Conservation (phyloP, 2,329 filamentous ascomycete species). For the Nothomitra cinnamomea region DNA sequence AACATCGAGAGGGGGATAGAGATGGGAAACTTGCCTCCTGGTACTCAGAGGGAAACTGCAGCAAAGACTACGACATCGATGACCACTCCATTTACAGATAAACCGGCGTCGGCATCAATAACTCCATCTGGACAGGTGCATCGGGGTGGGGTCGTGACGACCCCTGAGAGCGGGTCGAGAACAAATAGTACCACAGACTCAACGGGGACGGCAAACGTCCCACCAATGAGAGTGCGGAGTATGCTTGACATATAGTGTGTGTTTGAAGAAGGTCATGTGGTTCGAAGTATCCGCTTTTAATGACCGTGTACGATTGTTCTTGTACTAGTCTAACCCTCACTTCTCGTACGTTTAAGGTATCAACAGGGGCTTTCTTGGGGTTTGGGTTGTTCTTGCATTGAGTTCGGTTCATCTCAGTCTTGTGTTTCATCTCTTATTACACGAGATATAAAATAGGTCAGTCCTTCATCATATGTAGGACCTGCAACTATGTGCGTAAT, state of each 20-base stretch:
- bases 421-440: too few relatives aligned
- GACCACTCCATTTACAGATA: not conserved
- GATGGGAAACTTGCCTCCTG: slow-evolving; percentile 20
- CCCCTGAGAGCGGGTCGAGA: not conserved
- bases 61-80: not conserved
- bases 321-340: too few relatives aligned
- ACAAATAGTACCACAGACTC: not conserved
- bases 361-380: too few relatives aligned
- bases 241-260: slow-evolving; percentile 1
- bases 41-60: not conserved
- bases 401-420: too few relatives aligned
- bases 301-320: too few relatives aligned
- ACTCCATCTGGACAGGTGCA: not conserved
- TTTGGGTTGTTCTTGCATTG: too few relatives aligned
- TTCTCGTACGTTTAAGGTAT: too few relatives aligned
- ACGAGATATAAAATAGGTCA: too few relatives aligned
- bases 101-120: not conserved
- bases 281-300: too few relatives aligned
- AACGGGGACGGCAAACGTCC: not conserved
- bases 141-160: not conserved
- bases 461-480: too few relatives aligned
- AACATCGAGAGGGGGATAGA: slow-evolving; percentile 20
- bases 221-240: not conserved
- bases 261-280: too few relatives aligned
- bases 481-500: too few relatives aligned